Base-by-base conservation (phyloP, 371 early-diverging fungal species). In the Batkoa obscura region DNA sequence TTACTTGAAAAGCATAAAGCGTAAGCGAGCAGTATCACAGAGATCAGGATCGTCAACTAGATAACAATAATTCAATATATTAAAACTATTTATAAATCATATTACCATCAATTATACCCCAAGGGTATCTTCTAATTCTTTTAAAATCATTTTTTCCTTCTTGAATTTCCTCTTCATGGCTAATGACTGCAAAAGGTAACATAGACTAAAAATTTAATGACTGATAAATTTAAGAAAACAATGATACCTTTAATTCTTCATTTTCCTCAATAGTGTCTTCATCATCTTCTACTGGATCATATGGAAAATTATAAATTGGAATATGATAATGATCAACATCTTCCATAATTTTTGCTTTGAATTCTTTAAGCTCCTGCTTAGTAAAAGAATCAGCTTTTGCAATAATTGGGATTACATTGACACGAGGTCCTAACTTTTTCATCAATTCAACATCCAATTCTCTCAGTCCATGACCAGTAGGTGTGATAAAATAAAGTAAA, bases 381-480 rank as follows among this genome's bases (percentile, higher is more conserved):
- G 85, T 85, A 56, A 87, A 71, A 31, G 83, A 76, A 64, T 85
- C 87, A 17, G 84, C 77, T 57, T 82, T 80, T 36, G 82, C 86
- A 52, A 88, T 73, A 12, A 94, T 88, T 38, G 96, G 95, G 60
- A 95, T 94, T 41, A 97, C 80, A 64, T 97, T 97, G 60, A 84
- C 90, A 62, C 92, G 84, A 60, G 82, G 82, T 49, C 90, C 86
- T 51, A 97, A 68, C 1, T 86, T 75, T 62, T 81, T 81, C 94
- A 97, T 94, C 59, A 95, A 74, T 68, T 97, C 95, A 64, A 97
- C 94, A 67, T 97, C 98, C 51, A 95, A 79, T 64, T 97, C 94
- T 50, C 95, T 81, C 56, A 97, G 74, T 31, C 90, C 83, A 74
- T 96, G 97, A 23, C 97, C 98, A 23, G 97, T 93, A 30, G 98